Percentiles rank a stretch among this genome's conserved stretches.
Evolutionary conservation across 345 rosid species (phyloP).

Genomic region (Citrus sp.): DNA sequence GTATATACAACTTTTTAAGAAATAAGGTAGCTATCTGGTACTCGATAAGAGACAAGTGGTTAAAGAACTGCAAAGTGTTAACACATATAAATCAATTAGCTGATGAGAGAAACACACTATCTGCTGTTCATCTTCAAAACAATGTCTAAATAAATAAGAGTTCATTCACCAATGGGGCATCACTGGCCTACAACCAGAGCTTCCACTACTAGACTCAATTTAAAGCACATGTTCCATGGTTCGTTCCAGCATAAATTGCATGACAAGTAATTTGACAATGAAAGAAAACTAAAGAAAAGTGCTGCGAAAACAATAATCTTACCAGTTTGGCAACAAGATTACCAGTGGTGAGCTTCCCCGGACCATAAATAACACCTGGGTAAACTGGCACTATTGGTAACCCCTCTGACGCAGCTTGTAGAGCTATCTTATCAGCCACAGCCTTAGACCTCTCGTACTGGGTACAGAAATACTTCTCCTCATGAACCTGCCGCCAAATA

Average conservation of each 20-base stretch:
- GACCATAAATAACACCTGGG: slow-evolving; percentile 88
- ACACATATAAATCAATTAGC: not conserved
- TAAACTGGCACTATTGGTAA: slow-evolving; percentile 60
- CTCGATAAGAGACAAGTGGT: not conserved
- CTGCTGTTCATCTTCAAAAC: not conserved
- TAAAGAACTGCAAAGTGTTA: not conserved
- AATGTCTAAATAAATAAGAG: not conserved
- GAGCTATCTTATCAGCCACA: slow-evolving; percentile 69
- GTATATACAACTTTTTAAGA: not conserved
- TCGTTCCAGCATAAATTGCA: not conserved
- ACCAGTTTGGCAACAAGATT: slow-evolving; percentile 75
- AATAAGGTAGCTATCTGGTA: not conserved
- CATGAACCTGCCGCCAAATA: slow-evolving; percentile 45
- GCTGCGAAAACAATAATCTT: slow-evolving; percentile 14
- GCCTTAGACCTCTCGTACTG: slow-evolving; percentile 85
- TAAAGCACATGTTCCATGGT: not conserved
- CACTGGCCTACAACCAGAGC: not conserved
- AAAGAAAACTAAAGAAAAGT: not conserved
- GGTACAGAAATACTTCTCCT: slow-evolving; percentile 65
- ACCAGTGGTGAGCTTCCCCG: slow-evolving; percentile 79
- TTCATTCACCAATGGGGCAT: not conserved
- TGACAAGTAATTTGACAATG: not conserved
- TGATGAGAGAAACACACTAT: not conserved
- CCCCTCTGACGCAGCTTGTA: slow-evolving; percentile 66
- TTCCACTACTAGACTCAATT: not conserved